Base-by-base conservation (phyloP, 2,329 filamentous ascomycete genomes). In the Camillea tinctor region DNA sequence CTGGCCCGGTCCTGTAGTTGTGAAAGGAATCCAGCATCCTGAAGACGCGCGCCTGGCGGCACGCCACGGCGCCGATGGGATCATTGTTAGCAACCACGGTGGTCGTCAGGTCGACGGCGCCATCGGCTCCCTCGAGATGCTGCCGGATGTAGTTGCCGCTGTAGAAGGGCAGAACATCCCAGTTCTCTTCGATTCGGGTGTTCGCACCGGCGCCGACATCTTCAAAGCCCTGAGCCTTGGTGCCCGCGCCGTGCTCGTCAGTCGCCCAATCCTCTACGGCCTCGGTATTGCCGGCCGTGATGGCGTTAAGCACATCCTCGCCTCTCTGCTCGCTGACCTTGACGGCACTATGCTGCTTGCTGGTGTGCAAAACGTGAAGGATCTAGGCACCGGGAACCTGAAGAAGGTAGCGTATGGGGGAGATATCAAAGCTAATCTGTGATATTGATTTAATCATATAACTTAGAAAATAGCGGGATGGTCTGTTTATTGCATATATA, bases 181-280 rank as follows among this genome's bases (percentile, higher is more conserved):
- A 0, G 77, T 90, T 20, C 79, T 89, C 50, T 82, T 90, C 17
- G 88, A 90, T 66, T 81, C 65, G 68, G 87, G 86, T 0, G 79
- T 88, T 30, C 79, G 82, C n/a, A 77, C 82, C 36, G 86, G 85
- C 1, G 82, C 84, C 0, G 85, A 88, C 64, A 81, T 87, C 1
- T 75, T 89, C 73, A 85, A 85, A 64, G 83, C 82, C 1, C 68
- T 81, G 75, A 64, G 77, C 73, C 55, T 83, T 72, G 77, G 84
- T 4, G 85, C 82, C 2, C 84, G 78, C 26, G 82, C 81, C 4
- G 84, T 82, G 26, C 85, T 87, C 59, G 76, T 89, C 0, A 86
- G 86, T 0, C 71, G 86, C 4, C 77, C 87, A 2, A 87, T 83
- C 79, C 77, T 88, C 21, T 88, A 72, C 23, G 69, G 70, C 5